Evolutionary conservation across 106 monocot species (phyloP), one percentile per base, ranked within the genome.

Genomic region (Acorus gramineus): DNA sequence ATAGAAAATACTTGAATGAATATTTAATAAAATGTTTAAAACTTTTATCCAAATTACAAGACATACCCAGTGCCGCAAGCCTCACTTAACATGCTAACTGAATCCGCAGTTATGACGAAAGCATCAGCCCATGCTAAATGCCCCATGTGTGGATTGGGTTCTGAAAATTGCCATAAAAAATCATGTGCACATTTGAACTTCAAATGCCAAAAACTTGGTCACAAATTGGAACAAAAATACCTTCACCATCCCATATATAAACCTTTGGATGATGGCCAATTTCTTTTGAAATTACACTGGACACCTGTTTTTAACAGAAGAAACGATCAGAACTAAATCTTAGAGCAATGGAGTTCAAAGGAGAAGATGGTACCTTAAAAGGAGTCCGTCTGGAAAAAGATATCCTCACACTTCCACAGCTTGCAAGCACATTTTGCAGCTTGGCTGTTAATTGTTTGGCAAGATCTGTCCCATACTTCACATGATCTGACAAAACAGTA

Each of bases 111-210:
- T 50, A 99, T 74, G 44, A 99, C 73, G 56, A 99, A 99, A 9
- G 98, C 92, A 92, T 99, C 92, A 28, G 81, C 98, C 98, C 98
- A 99, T 66, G 98, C 98, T 6, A 99, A 81, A 78, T 99, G 98
- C 11, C 98, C 98, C 89, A 99, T 79, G 67, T 99, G 98, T 3
- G 98, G 98, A 50, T 99, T 99, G 46, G 79, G 77, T 57, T 77
- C 98, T 98, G 72, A 55, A 59, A 67, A 49, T 56, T 7, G 46
- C 61, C 47, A 11, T 46, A 66, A 14, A 46, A 47, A 47, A 28
- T 11, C 50, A 14, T 48, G n/a, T 28, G 28, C 28, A 28, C 28
- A 28, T 28, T 28, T 28, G 28, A 28, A 28, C 28, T 28, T 28
- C 28, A 28, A 28, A 28, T 28, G 28, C 28, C 28, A 28, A 28